These are phyloP conservation scores for Bruguiera parviflora DNA, from an alignment of 345 rosid species.

Conservation along the genomic window DNA sequence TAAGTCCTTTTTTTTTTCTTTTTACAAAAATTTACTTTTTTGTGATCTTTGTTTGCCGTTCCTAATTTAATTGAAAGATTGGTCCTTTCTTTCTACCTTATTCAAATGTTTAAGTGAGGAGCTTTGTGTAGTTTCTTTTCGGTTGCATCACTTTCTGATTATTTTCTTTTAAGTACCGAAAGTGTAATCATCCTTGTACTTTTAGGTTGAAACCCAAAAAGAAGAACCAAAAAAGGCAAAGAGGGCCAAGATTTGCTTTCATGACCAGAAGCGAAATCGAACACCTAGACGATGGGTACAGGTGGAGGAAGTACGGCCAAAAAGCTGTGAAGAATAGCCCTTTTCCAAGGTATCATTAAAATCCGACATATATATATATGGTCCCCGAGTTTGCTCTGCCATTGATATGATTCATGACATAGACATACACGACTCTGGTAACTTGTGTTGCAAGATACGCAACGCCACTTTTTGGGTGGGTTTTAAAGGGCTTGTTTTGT, in stretches of 20 bases:
- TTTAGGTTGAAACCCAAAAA: constrained; percentile 82
- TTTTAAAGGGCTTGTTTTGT: not conserved
- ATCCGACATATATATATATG: not conserved
- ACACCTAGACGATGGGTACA: constrained; percentile 88
- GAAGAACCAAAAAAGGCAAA: constrained; percentile 77
- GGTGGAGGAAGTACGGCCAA: constrained; percentile 99
- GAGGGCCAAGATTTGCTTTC: constrained; percentile 91
- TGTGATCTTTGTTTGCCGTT: not conserved
- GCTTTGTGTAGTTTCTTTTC: not conserved
- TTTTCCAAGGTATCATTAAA: constrained; percentile 67
- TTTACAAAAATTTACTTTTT: constrained; percentile 5
- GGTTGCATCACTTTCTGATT: not conserved
- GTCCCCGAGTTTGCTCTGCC: not conserved
- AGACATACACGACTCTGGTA: not conserved
- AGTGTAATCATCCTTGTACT: constrained; percentile 8
- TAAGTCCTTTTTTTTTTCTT: not conserved
- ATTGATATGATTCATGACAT: not conserved
- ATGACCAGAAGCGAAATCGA: constrained; percentile 95
- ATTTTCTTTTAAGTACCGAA: not conserved
- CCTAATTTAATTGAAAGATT: too few species aligned
- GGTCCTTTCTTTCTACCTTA: too few species aligned
- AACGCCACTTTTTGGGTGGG: not conserved
- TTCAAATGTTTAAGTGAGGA: not conserved
- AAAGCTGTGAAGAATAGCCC: constrained; percentile 99
- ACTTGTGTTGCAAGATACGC: constrained; percentile 19